Evolutionary conservation across 495 filamentous ascomycete species (phyloP).

Genomic region (Penicillium bovifimosum): DNA sequence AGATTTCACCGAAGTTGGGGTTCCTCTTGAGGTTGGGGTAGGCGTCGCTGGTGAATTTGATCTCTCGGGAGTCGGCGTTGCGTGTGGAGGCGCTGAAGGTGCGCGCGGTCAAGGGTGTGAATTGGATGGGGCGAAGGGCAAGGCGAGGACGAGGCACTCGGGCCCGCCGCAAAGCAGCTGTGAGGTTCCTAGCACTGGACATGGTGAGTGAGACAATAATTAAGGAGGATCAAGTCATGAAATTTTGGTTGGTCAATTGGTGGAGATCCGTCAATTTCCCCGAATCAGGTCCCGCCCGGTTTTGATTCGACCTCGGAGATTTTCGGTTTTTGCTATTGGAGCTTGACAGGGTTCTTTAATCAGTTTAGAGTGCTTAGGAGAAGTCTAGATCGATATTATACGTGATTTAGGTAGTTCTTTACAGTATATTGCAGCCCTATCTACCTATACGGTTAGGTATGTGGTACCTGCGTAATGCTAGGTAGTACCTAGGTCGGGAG

Average conservation of each 20-base stretch:
- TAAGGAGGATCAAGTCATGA: background rate
- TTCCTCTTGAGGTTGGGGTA: slow-evolving; percentile 82
- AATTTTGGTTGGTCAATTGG: slow-evolving; percentile 14
- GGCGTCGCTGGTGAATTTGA: slow-evolving; percentile 74
- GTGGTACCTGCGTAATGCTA: too few species aligned
- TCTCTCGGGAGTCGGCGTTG: slow-evolving; percentile 41
- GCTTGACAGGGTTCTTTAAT: background rate
- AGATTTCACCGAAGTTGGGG: slow-evolving; percentile 61
- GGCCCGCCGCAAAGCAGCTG: slow-evolving; percentile 37
- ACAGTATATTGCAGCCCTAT: too few species aligned
- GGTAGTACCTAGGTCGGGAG: too few species aligned
- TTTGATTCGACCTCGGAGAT: slow-evolving; percentile 9
- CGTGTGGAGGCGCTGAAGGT: slow-evolving; percentile 31
- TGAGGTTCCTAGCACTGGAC: slow-evolving; percentile 35
- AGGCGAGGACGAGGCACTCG: slow-evolving; percentile 33
- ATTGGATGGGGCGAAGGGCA: slow-evolving; percentile 18
- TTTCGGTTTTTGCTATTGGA: slow-evolving; percentile 2
- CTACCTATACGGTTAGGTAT: too few species aligned
- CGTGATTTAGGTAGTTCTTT: too few species aligned
- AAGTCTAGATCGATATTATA: background rate
- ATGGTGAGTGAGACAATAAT: slow-evolving; percentile 20
- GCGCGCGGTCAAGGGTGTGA: slow-evolving; percentile 22
- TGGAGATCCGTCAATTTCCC: slow-evolving; percentile 23
- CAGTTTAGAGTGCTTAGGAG: background rate
- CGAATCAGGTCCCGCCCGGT: slow-evolving; percentile 6